Evolutionary conservation across 148 eudicot genomes (phyloP), one percentile per base, ranked within the genome.

Genomic region (Amaranthus cruentus): DNA sequence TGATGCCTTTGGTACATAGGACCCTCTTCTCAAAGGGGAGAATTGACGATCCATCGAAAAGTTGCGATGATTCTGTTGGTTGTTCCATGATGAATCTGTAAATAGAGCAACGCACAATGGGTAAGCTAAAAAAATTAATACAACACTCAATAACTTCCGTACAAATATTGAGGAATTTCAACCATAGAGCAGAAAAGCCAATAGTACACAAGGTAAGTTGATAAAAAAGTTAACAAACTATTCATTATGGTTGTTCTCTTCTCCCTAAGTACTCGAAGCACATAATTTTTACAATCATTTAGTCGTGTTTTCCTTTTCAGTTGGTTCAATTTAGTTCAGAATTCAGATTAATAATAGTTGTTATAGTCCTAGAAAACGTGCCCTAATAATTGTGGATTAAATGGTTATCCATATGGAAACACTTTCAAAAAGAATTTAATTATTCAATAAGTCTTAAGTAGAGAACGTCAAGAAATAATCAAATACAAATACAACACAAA

Each of bases 1-100:
- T 48, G 90, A 78, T 71, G 96, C 93, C 56, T 76, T 81, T 64
- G 83, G 82, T 28, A 68, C 13, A 66, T 44, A 44, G 12, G 68
- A 65, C 0, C 69, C 73, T 71, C 52, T 58, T 60, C 50, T 75
- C 15, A 69, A 55, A 18, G 66, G 72, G 3, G 55, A 21, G 49
- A 64, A 6, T 51, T 21, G 69, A 12, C 43, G 51, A 54, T 15
- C 62, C 21, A 51, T 55, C 44, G 65, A 50, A 10, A 66, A 7
- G 28, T 44, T 2, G 12, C 53, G 62, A n/a, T 28, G 57, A 18
- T 67, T 71, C 38, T 7, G 69, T 66, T 55, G 54, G 47, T 51
- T 63, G 71, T 67, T 69, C 68, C 43, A 44, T 47, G 48, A 66
- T 43, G 79, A 66, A 44, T 61, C 60, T 10, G 46, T 21, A 10